Base-by-base conservation (phyloP, 495 filamentous ascomycete species). In the Mytilinidion resinicola region DNA sequence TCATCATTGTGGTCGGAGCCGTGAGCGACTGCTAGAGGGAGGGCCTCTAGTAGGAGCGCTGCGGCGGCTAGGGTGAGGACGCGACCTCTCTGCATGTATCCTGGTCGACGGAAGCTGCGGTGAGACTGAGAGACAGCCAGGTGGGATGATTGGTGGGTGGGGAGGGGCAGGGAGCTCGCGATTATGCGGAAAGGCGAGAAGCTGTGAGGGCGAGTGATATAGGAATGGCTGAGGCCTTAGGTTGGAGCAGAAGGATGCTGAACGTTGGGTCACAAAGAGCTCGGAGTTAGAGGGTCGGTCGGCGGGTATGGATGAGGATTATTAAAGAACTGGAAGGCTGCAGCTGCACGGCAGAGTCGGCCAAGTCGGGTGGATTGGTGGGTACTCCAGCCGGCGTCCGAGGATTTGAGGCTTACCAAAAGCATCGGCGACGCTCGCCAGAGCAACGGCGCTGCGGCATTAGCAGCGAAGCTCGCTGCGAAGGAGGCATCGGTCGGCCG, bases 11-110 rank as follows among this genome's bases (percentile, higher is more conserved):
- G 53, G 15, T 60, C 68, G 35, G 69, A 46, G 34, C 70, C 70
- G 54, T 72, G 66, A 55, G 61, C 73, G 43, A 55, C 59, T 56
- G 63, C 67, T 35, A 69, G 64, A 62, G 65, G 65, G 15, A 72
- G 60, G 38, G 58, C 48, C 59, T 61, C 70, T 35, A 73, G 60
- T 38, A 75, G 63, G 59, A 72, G 61, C 56, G 70, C 66, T 44
- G 62, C 69, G 50, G 61, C 53, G 42, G 70, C 56, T 44, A 67
- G 19, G 14, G 47, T 36, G 42, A 67, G 38, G 37, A 53, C 42
- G 46, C 56, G 57, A 19, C 42, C 41, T 46, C 57, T 36, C 44
- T 44, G 34, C 66, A 69, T 69, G 47, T 67, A 67, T 53, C 21
- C 33, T 51, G 41, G 46, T 14, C 14, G 12, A 49, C 6, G 3